Evolutionary conservation across 805 yeast species (phyloP).

Genomic region (Sugiyamaella chiloensis): DNA sequence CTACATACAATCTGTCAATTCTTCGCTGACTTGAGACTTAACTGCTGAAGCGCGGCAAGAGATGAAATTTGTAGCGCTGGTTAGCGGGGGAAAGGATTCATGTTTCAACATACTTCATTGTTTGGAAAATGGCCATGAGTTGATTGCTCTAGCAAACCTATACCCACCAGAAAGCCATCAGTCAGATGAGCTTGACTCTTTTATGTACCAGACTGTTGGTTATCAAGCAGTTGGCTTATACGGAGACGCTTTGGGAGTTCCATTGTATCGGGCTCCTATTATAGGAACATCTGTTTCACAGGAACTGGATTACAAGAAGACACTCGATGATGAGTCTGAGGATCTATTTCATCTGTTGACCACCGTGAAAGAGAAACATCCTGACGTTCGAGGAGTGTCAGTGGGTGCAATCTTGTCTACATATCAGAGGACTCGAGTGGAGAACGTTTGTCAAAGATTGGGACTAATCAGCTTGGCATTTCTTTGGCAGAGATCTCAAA

Average conservation of each 20-base stretch:
- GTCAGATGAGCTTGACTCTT: constrained; percentile 79
- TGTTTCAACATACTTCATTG: constrained; percentile 88
- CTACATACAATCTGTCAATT: too few species aligned
- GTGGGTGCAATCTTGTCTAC: constrained; percentile 95
- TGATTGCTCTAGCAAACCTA: constrained; percentile 81
- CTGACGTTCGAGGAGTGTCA: constrained; percentile 79
- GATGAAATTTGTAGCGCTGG: constrained; percentile 90
- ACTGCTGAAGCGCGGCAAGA: too few species aligned
- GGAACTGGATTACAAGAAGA: constrained; percentile 62
- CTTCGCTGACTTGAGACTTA: too few species aligned
- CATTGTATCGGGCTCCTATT: constrained; percentile 70
- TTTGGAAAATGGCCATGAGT: constrained; percentile 76
- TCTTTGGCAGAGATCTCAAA: constrained; percentile 88
- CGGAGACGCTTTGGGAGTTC: constrained; percentile 69
- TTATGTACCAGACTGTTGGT: constrained; percentile 98
- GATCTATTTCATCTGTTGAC: constrained; percentile 60
- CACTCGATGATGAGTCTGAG: constrained; percentile 81
- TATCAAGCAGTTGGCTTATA: constrained; percentile 70
- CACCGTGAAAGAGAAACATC: constrained; percentile 50
- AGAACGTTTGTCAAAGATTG: constrained; percentile 76
- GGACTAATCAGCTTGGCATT: constrained; percentile 69
- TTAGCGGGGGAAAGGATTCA: constrained; percentile 96
- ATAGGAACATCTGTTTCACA: constrained; percentile 61
- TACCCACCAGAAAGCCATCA: constrained; percentile 51
- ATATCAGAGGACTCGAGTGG: constrained; percentile 94